Evolutionary conservation across 768 basidiomycete species (phyloP).

Genomic region (Lactarius evosmus): DNA sequence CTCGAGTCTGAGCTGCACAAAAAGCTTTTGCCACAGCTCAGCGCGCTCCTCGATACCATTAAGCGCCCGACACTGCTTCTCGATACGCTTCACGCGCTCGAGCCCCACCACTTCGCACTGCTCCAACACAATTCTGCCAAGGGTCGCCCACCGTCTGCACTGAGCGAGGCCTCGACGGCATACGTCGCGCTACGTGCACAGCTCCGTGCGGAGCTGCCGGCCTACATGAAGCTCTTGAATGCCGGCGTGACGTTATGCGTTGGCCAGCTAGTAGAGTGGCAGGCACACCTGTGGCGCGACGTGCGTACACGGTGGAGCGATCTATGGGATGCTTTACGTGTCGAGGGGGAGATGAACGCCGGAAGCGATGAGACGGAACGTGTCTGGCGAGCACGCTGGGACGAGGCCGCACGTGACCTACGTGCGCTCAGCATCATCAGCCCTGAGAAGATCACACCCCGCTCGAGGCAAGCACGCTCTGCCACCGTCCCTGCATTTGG

Average conservation of each 20-base stretch:
- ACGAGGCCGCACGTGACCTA: conserved; percentile 56
- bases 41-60: conserved; percentile 55
- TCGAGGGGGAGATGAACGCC: conserved; percentile 45
- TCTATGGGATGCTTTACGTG: conserved; percentile 67
- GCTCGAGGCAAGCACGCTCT: conserved; percentile 10
- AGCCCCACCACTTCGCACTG: conserved; percentile 67
- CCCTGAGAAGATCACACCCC: conserved; percentile 34
- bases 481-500: not conserved
- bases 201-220: conserved; percentile 66
- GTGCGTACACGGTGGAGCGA: conserved; percentile 66
- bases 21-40: conserved; percentile 55
- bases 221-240: conserved; percentile 55
- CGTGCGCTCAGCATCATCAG: conserved; percentile 39
- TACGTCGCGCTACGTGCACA: conserved; percentile 76
- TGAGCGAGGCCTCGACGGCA: conserved; percentile 70
- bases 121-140: conserved; percentile 63
- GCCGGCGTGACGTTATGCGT: conserved; percentile 56
- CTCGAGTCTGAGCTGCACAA: conserved; percentile 54
- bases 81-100: conserved; percentile 65
- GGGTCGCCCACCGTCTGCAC: conserved; percentile 61
- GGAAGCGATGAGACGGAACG: conserved; percentile 64
- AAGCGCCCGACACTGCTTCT: conserved; percentile 63
- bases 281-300: conserved; percentile 57
- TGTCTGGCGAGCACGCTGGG: conserved; percentile 70
- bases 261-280: conserved; percentile 50